Evolutionary conservation across 2,329 filamentous ascomycete genomes (phyloP), one percentile per base, ranked within the genome.

Genomic region (Colletotrichum shisoi): DNA sequence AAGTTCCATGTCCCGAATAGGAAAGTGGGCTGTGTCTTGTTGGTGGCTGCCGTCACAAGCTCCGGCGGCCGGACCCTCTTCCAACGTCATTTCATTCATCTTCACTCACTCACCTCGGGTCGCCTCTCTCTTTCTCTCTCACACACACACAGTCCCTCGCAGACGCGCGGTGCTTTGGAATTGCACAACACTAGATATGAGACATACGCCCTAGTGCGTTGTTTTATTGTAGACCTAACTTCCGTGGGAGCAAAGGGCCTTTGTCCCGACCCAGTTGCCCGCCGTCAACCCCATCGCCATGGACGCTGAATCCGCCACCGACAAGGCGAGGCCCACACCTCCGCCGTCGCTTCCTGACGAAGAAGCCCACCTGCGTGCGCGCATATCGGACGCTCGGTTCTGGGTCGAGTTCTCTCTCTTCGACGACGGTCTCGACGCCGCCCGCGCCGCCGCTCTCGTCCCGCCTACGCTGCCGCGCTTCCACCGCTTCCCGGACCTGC

Each of bases 331-430:
- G 27, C 27, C 27, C 52, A 24, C 21, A 21, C 37, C 17, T 9
- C 54, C 37, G 0, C 39, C 53, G 2, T 27, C 61, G 11, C 21
- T 46, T 12, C 59, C 57, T 7, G 62, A 56, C 24, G 56, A 66
- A 7, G 62, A 68, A 42, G 49, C 49, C 7, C 62, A 66, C n/a
- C 45, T 67, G 9, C 52, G 39, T 2, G 62, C 57, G n/a, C 42
- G 31, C 34, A 62, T 21, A 44, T 69, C 69, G 4, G 67, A 72
- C 49, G 74, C 76, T 48, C 72, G 71, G 57, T 81, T 83, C 74
- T 81, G 79, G 78, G 79, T 84, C 46, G 77, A 81, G 64, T 84
- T 84, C 71, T 77, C 78, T 62, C 76, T 81, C 53, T 75, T 81
- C 71, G 76, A 77, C 69, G 80, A 83, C 73, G 80, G 79, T 31